Base-by-base conservation (phyloP, 2,329 filamentous ascomycete species). In the Ophiostoma ulmi region DNA sequence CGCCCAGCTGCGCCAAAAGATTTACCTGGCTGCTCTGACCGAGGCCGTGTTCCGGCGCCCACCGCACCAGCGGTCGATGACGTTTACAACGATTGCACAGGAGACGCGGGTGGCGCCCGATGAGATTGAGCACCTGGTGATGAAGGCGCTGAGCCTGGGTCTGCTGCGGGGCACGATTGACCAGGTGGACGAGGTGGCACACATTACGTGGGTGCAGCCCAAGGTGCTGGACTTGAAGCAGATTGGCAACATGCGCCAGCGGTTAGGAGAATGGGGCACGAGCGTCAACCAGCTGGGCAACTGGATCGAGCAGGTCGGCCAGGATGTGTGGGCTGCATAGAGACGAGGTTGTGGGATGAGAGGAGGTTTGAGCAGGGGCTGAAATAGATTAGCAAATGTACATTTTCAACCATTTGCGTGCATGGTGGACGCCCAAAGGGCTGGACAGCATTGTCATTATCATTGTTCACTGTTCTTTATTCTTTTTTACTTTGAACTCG, bases 131-230 rank as follows among this genome's bases (percentile, higher is more conserved):
- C 94, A 98, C 80, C 83, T 99, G 74, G 91, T 99, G 77, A 99
- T 99, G 95, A 98, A 97, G 85, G 95, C 95, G n/a, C 82, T 99
- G 76, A 97, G 94, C 78, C 81, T 99, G 75, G 95, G 95, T 0
- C 84, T 99, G 75, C 83, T 99, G 75, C 88, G 91, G 75, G 95
- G 95, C 65, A 95, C 91, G 71, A 98, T 99, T 76, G 95, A 99
- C 80, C 94, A 99, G 82, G 95, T 99, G 41, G 93, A 93, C 67
- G 90, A 94, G 80, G 89, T 98, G 75, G 95, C 95, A 63, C 89
- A 94, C 78, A 97, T 99, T 81, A 94, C 94, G 77, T 99, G 95
- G 95, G 95, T 99, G 72, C 95, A 99, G 83, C 95, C 95, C 31
- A 98, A 98, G 86, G 94, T 99, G 41, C 83, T 99, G 75, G 95